Evolutionary conservation across 1,284 basidiomycete genomes (phyloP), one percentile per base, ranked within the genome.

Genomic region (Sanghuangporus weigelae): DNA sequence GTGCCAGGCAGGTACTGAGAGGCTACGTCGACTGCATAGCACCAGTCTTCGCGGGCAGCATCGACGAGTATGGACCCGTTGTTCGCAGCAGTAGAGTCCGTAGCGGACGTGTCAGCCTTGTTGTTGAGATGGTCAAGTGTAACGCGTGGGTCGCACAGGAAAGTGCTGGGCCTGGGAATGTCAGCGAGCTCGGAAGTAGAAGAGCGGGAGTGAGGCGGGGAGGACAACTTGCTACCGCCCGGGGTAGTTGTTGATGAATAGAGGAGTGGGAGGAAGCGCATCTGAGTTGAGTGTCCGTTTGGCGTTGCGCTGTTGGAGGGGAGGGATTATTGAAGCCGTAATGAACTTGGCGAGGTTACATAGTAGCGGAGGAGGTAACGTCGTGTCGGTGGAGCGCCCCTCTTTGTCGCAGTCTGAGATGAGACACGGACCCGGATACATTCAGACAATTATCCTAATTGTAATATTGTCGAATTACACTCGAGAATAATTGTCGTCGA

Each of bases 81-180:
- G 35, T 50, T 21, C 16, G 36, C 26, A 8, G 8, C 26, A n/a
- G 21, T n/a, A n/a, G 40, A 23, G 4, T 14, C 21, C 16, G 40
- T 35, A 12, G 4, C 23, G 11, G 42, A 5, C 23, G 16, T 21
- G 5, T 21, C 36, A 1, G 48, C 2, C n/a, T 48, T 21, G 19
- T 57, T 39, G 21, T 12, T 48, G 39, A 60, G 59, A n/a, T 40
- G 26, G 2, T 60, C 59, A 16, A 60, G 39, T 19, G 59, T 35
- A 16, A 42, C 21, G 19, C 39, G 59, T 23, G 59, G 59, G 19
- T 60, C 59, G n/a, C 59, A 31, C 23, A 49, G 59, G 39, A n/a
- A 60, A n/a, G 35, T 19, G 10, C 59, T n/a, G n/a, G n/a, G n/a
- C 59, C 4, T n/a, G n/a, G 57, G 57, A 16, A 59, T 8, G 14